Evolutionary conservation across 2,329 filamentous ascomycete species (phyloP), one percentile per base, ranked within the genome.

Genomic region (Pestalotiopsis sp.): DNA sequence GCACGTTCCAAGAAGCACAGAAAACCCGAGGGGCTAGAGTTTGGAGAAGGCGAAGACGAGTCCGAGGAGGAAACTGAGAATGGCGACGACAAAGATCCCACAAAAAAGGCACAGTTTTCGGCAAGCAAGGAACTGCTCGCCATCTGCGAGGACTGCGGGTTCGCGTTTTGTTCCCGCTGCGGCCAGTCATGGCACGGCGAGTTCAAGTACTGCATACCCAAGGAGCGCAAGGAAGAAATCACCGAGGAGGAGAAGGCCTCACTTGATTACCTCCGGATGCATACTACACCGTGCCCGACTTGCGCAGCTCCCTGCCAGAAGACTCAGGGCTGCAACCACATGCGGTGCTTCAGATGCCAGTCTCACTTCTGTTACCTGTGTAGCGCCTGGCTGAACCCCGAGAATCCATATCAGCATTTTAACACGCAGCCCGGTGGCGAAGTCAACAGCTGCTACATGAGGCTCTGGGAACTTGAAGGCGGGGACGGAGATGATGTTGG

Each of bases 331-430:
- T 99, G 96, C 85, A 98, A 98, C 80, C 95, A 98, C 80, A 98
- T 98, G 94, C 93, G 91, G 64, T 98, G 95, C 81, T 93, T 92
- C 79, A 91, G 93, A 72, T 99, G 96, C 83, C 86, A 91, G 65
- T 92, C 93, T 2, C 95, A 98, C 79, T 98, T 98, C 78, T 99
- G 96, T 83, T 98, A 98, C 74, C 87, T 98, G 1, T 98, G 96
- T 77, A 92, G 92, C 0, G 87, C 90, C n/a, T 98, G 93, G 92
- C 86, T 99, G 57, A 87, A 91, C 68, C 89, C 92, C 0, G 85
- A 83, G 20, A 96, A 97, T 73, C 95, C 95, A 1, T 98, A 98
- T 77, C 83, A 86, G 67, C 96, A 99, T 79, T 99, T 95, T 83
- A 97, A 97, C 77, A 86, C 89, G 36, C 81, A 83, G 65, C 84